Conservation (phyloP, 1,284 basidiomycete genomes). For the Neolentinus lepideus region DNA sequence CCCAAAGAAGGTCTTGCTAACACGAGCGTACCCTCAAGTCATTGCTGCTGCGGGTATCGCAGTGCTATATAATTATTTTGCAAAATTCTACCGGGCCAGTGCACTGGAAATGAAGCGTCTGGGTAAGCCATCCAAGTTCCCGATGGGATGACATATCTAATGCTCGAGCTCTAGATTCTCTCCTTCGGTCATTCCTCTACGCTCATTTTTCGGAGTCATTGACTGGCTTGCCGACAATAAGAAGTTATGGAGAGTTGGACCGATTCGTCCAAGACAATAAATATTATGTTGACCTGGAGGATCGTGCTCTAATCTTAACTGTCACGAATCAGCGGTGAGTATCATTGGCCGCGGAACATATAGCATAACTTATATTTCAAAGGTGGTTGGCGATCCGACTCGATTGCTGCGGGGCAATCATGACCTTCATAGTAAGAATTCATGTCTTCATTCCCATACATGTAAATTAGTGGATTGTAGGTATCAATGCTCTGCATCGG, state of each 20-base stretch:
- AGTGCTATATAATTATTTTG: slow-evolving; percentile 49
- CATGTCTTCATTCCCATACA: slow-evolving; percentile 15
- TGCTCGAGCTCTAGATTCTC: slow-evolving; percentile 35
- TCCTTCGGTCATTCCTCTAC: slow-evolving; percentile 67
- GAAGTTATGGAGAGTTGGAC: slow-evolving; percentile 58
- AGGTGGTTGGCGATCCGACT: slow-evolving; percentile 80
- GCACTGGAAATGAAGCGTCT: slow-evolving; percentile 69
- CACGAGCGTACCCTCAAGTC: slow-evolving; percentile 25
- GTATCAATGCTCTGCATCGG: slow-evolving; percentile 45
- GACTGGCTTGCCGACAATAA: slow-evolving; percentile 69
- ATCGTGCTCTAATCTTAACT: slow-evolving; percentile 53
- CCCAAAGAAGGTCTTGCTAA: neutral
- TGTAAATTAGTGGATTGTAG: slow-evolving; percentile 19
- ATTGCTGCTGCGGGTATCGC: slow-evolving; percentile 41
- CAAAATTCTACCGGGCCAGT: slow-evolving; percentile 57
- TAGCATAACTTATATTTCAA: slow-evolving; percentile 6
- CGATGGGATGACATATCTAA: slow-evolving; percentile 18
- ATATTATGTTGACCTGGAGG: slow-evolving; percentile 71
- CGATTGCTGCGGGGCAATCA: slow-evolving; percentile 61
- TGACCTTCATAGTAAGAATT: slow-evolving; percentile 55
- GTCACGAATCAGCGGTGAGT: slow-evolving; percentile 54
- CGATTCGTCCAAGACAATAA: slow-evolving; percentile 65
- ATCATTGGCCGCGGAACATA: neutral
- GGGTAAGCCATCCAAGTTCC: slow-evolving; percentile 27
- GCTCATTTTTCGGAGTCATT: slow-evolving; percentile 80